Evolutionary conservation across 768 basidiomycete species (phyloP), one percentile per base, ranked within the genome.

Genomic region (Leccinum imitatum): DNA sequence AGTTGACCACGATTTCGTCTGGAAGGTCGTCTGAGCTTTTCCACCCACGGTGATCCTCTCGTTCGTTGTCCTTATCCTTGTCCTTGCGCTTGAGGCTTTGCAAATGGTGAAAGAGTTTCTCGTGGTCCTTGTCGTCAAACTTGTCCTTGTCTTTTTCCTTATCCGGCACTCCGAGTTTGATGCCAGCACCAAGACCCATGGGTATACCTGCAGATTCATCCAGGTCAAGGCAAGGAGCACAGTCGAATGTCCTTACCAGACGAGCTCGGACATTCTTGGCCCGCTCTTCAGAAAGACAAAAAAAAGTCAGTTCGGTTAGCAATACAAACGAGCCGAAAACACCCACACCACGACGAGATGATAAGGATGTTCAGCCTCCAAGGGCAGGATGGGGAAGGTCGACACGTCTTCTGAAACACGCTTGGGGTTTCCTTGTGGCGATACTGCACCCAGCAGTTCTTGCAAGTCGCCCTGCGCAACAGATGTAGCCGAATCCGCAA

Each of bases 211-310:
- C 25, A 11, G 47, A 21, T 31, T 35, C 35, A 30, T 59, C n/a
- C 53, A 53, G 65, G 54, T 39, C 39, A n/a, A 44, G 53, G 23
- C 9, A 8, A 46, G 30, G 39, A n/a, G 33, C 31, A 54, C 6
- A n/a, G n/a, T 6, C 19, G 23, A 7, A 21, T 15, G 41, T 53
- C 44, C 61, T 19, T 50, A 86, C 89, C 89, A n/a, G 85, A 87
- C 33, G 82, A 76, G n/a, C 87, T 89, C 6, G 90, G 90, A 67
- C 90, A 93, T 78, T 92, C 90, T 69, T 93, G 90, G 27, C 90
- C 90, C 11, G 80, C 82, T 51, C 81, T 82, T 76, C 39, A 59
- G 77, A 35, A 35, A 33, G 31, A 5, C 11, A 31, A 33, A 14
- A 78, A 63, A 37, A 54, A 53, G 11, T 69, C 33, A 64, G 63